Base-by-base conservation (phyloP, 2,329 filamentous ascomycete genomes). In the Botryosphaeria dothidea region DNA sequence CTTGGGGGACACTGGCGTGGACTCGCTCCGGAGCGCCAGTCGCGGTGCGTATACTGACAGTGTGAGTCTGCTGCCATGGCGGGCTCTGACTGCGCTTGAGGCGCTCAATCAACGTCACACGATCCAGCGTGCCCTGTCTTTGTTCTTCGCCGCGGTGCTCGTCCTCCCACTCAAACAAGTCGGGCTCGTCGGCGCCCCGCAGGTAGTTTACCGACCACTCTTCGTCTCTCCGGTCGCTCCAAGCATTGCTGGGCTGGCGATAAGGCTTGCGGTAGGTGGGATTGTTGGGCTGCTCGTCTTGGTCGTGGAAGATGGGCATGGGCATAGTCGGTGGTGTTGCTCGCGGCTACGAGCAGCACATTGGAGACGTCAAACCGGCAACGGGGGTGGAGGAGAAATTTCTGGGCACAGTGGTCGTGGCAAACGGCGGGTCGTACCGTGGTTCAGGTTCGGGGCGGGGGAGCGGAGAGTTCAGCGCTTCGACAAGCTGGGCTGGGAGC, bases 91-190 rank as follows among this genome's bases (percentile, higher is more conserved):
- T 88, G 52, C 63, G 63, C 80, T 97, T 97, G 69, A 97, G 84
- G 68, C 89, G 86, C 77, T 93, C 87, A 65, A 98, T 97, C 71
- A 97, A 81, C 76, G 93, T 90, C 65, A 88, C 87, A 68, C 93
- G 86, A 75, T 92, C 88, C 52, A 80, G 71, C 46, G 48, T 45
- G 54, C 25, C 38, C 21, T 58, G 63, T 34, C 63, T 51, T 6
- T 34, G 31, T 19, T 52, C 34, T 25, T 34, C 46, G 17, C 17
- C 27, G 31, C 17, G 27, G 2, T 5, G 25, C 41, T 61, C 57
- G 19, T 62, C 58, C 21, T 60, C n/a, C 56, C 56, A 60, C 25
- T 27, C 56, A 9, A 60, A 46, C 11, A 46, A 5, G 0, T 46
- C 41, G 4, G 56, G 7, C 7, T 60, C 41, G 15, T 21, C 38